These are phyloP conservation scores for Cytospora schulzeri DNA, from an alignment of 2,329 filamentous ascomycete species.

Conservation along the genomic window DNA sequence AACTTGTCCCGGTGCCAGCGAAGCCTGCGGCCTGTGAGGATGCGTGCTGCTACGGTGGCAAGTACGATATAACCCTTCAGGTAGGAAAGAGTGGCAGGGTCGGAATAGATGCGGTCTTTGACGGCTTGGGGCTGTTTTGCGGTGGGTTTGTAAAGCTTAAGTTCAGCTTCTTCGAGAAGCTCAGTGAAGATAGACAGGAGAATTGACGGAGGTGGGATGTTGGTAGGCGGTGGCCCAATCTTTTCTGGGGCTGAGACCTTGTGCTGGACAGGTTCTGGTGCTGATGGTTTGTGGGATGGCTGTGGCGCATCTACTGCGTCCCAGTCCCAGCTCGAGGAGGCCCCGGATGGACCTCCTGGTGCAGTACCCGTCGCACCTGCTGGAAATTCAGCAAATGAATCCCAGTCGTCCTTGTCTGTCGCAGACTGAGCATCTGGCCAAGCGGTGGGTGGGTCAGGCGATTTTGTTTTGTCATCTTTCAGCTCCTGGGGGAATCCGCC, in stretches of 20 bases:
- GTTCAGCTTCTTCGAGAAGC: constrained; percentile 67
- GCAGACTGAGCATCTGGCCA: constrained; percentile 33
- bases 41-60: constrained; percentile 70
- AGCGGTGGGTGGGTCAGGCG: constrained; percentile 32
- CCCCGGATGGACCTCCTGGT: constrained; percentile 28
- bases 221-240: constrained; percentile 67
- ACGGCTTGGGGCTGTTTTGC: constrained; percentile 58
- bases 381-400: constrained; percentile 52
- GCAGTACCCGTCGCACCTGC: constrained; percentile 25
- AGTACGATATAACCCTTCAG: constrained; percentile 65
- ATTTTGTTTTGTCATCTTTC: constrained; percentile 38
- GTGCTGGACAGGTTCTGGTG: constrained; percentile 28
- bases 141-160: constrained; percentile 66
- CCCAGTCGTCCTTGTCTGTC: constrained; percentile 48
- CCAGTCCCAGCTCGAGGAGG: constrained; percentile 51
- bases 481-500: constrained; percentile 33
- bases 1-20: constrained; percentile 91
- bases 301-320: constrained; percentile 43
- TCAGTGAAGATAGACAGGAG: constrained; percentile 76
- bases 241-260: constrained; percentile 31
- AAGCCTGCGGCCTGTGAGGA: constrained; percentile 81
- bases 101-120: constrained; percentile 65
- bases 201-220: constrained; percentile 85
- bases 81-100: constrained; percentile 64
- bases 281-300: constrained; percentile 17